Conservation (phyloP, 305 asterid species). For the Plantago lanceolata region DNA sequence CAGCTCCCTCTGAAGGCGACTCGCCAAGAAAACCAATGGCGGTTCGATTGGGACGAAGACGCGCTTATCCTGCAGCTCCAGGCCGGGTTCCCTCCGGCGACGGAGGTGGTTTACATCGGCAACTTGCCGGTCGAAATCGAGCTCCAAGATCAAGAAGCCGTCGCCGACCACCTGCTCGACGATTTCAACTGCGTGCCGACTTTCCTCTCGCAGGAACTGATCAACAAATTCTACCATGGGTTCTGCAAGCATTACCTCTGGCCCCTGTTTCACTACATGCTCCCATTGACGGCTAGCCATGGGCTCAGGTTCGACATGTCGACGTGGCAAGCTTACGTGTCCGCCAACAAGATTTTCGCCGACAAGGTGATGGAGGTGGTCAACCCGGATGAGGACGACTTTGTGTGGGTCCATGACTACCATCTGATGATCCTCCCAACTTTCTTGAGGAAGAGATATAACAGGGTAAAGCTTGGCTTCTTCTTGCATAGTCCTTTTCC, state of each 20-base stretch:
- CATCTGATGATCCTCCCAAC: conserved; percentile 82
- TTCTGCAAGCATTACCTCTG: conserved; percentile 79
- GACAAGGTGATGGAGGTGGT: conserved; percentile 77
- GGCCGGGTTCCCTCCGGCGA: conserved; percentile 57
- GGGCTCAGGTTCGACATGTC: conserved; percentile 65
- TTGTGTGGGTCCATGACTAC: conserved; percentile 79
- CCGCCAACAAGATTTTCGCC: conserved; percentile 73
- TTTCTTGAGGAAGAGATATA: conserved; percentile 59
- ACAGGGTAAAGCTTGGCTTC: conserved; percentile 63
- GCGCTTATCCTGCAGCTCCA: conserved; percentile 55
- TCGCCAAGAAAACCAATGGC: conserved; percentile 41
- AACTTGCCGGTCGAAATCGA: conserved; percentile 52
- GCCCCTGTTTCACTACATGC: conserved; percentile 82
- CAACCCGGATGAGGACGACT: conserved; percentile 74
- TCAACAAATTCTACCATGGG: conserved; percentile 66
- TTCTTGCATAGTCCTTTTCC: conserved; percentile 77
- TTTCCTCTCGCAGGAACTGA: conserved; percentile 56
- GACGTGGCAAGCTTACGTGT: conserved; percentile 69
- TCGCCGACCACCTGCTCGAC: conserved; percentile 52
- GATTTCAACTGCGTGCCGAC: conserved; percentile 77
- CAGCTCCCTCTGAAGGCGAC: conserved; percentile 57
- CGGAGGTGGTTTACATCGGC: conserved; percentile 64
- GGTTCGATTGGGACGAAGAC: conserved; percentile 77
- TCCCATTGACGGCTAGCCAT: conserved; percentile 59
- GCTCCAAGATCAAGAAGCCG: conserved; percentile 61